Base-by-base conservation (phyloP, 2,329 filamentous ascomycete genomes). In the Phaeomoniella chlamydospora region DNA sequence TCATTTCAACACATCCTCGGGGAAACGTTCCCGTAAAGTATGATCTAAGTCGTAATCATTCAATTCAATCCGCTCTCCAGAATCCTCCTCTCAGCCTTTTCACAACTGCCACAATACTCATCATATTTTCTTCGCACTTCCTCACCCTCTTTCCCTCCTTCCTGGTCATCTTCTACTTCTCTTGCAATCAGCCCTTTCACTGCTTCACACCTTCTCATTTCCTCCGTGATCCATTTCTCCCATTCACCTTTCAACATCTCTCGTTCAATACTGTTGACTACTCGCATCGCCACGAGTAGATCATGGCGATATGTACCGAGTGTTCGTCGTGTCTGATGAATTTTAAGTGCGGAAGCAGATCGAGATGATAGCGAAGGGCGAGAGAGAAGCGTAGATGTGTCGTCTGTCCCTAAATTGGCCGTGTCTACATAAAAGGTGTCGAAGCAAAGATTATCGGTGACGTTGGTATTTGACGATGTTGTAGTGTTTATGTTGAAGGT, bases 211-310 rank as follows among this genome's bases (percentile, higher is more conserved):
- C 82, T 72, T 19, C 67, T 58, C 43, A 76, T 78, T 60, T 98
- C 90, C 45, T 83, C 79, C 3, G 72, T 58, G 18, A 96, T 68
- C 87, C 88, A 98, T 43, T 83, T 82, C 61, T 94, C 87, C 79
- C 86, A 98, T 56, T 94, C 88, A 1, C 80, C 80, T 49, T 76
- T 72, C 37, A 96, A 58, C 54, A 94, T 78, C 55, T 94, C 86
- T 39, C 72, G 70, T 64, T 96, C 90, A 17, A 96, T 76, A 39
- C 72, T 79, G 57, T 96, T 94, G 41, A 96, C 78, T 2, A 94
- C 74, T 3, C 87, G 76, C 64, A 96, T 76, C 4, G 87, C 86
- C 4, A 98, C 87, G 2, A 96, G 62, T 14, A 98, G 65, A 51
- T 96, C 86, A 54, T 98, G 85, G 2, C 90, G 72, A 54, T 94